A percentile compares a stretch with the other conserved stretches of the same genome.
phyloP scores from a whole-genome alignment of 2,329 filamentous ascomycete species.

The Scopulariopsis brevicaulis region DNA sequence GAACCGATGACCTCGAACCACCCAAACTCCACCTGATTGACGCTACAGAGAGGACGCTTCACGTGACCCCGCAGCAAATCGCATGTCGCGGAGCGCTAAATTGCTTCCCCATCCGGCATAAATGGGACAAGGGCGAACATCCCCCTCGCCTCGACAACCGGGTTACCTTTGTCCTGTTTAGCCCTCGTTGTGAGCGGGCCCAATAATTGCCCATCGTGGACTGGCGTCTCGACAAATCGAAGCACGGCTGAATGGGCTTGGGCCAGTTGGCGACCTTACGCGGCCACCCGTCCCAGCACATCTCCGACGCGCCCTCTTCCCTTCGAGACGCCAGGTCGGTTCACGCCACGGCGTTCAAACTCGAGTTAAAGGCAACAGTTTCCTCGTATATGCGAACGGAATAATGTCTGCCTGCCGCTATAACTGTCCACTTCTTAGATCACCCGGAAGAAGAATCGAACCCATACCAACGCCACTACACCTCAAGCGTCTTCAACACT shows the following conservation, averaged over 20 bases:
- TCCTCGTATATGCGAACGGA: background rate
- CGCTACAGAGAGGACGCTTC: background rate
- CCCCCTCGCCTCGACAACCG: background rate
- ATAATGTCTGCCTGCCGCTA: background rate
- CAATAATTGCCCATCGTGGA: background rate
- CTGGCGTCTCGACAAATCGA: background rate
- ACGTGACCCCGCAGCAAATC: background rate
- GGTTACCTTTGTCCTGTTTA: background rate
- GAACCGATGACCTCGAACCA: background rate
- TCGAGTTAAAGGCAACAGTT: background rate
- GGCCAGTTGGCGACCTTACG: background rate
- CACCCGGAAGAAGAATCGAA: background rate
- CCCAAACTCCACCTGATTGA: conserved; percentile 3
- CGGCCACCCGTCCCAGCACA: background rate
- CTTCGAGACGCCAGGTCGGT: background rate
- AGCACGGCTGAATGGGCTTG: background rate
- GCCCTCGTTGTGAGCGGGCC: background rate
- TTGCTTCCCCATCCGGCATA: background rate
- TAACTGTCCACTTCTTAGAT: background rate
- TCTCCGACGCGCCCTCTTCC: too few relatives aligned
- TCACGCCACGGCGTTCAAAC: background rate
- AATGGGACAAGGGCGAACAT: background rate
- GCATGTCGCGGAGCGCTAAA: background rate
- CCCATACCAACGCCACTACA: background rate
- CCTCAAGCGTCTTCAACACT: background rate